These are phyloP conservation scores for Hippophae rhamnoides DNA, from an alignment of 306 rosid genomes.

Conservation along the genomic window DNA sequence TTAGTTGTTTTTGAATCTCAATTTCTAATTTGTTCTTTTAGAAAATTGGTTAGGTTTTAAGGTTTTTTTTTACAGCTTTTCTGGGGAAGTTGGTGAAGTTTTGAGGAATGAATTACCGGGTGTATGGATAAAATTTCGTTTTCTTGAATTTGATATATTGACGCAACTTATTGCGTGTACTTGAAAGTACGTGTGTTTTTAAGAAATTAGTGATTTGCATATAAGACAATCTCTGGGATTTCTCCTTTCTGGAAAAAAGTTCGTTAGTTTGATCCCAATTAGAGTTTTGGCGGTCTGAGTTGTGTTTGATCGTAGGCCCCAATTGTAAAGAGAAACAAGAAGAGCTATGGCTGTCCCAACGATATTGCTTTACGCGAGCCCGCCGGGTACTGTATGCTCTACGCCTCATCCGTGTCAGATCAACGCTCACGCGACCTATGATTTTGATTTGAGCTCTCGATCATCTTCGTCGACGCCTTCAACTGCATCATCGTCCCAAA, in stretches of 20 bases:
- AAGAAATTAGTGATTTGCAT: background rate
- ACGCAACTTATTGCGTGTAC: too few relatives aligned
- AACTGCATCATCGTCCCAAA: conserved; percentile 55
- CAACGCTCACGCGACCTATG: conserved; percentile 51
- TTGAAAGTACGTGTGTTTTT: background rate
- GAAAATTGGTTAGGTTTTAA: too few relatives aligned
- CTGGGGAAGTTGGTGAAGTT: background rate
- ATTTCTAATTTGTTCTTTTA: too few relatives aligned
- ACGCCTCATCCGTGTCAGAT: conserved; percentile 66
- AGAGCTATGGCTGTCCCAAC: conserved; percentile 71
- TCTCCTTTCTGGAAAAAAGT: background rate
- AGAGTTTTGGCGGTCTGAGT: conserved; percentile 3
- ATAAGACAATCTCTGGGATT: conserved; percentile 8
- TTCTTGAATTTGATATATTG: too few relatives aligned
- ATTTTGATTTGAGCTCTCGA: conserved; percentile 68
- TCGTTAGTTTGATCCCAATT: background rate
- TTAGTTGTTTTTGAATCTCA: too few relatives aligned
- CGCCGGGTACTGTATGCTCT: conserved; percentile 83
- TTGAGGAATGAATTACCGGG: too few relatives aligned
- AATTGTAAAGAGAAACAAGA: background rate
- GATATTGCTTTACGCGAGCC: conserved; percentile 75
- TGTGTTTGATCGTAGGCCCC: conserved; percentile 4
- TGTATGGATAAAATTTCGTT: too few relatives aligned
- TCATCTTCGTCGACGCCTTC: conserved; percentile 57
- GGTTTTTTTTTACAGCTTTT: too few relatives aligned